A percentile compares a stretch with the other conserved stretches of the same genome.
Evolutionary conservation across 768 basidiomycete species (phyloP).

Genomic region (Sporobolomyces phaffii): DNA sequence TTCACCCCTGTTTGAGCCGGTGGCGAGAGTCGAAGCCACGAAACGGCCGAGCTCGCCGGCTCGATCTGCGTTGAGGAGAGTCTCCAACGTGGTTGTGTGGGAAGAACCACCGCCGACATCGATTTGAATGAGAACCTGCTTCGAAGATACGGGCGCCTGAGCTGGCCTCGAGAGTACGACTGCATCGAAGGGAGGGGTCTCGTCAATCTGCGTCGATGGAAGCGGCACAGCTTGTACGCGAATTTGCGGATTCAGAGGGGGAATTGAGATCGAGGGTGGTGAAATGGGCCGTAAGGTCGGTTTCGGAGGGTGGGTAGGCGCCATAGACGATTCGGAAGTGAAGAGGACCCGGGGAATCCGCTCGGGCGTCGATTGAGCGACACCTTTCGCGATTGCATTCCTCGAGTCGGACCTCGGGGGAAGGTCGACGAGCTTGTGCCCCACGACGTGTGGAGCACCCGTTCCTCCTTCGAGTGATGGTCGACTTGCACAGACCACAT

Average conservation of each 20-base stretch:
- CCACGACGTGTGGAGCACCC: too few relatives aligned
- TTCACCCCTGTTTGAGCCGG: too few relatives aligned
- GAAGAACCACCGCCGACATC: slow-evolving; percentile 20
- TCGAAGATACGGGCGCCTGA: background rate
- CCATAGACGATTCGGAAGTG: background rate
- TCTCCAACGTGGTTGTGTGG: slow-evolving; percentile 9
- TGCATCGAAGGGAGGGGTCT: background rate
- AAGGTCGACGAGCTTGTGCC: slow-evolving; percentile 15
- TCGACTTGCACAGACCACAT: too few relatives aligned
- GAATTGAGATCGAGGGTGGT: background rate
- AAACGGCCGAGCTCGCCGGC: slow-evolving; percentile 13
- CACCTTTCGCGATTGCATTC: background rate
- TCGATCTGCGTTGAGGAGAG: background rate
- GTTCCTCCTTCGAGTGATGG: too few relatives aligned
- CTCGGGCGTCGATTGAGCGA: too few relatives aligned
- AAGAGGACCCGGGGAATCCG: too few relatives aligned
- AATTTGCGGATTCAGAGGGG: background rate
- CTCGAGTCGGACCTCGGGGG: slow-evolving; percentile 29
- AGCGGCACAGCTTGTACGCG: background rate
- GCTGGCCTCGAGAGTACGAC: background rate
- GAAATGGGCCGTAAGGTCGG: background rate
- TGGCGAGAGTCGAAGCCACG: too few relatives aligned
- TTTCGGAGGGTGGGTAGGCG: background rate
- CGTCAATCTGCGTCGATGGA: background rate
- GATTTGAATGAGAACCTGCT: slow-evolving; percentile 12